Percentiles rank a stretch among this genome's conserved stretches.
Conservation (phyloP, 805 yeast species). For the Myxozyma melibiosi region DNA sequence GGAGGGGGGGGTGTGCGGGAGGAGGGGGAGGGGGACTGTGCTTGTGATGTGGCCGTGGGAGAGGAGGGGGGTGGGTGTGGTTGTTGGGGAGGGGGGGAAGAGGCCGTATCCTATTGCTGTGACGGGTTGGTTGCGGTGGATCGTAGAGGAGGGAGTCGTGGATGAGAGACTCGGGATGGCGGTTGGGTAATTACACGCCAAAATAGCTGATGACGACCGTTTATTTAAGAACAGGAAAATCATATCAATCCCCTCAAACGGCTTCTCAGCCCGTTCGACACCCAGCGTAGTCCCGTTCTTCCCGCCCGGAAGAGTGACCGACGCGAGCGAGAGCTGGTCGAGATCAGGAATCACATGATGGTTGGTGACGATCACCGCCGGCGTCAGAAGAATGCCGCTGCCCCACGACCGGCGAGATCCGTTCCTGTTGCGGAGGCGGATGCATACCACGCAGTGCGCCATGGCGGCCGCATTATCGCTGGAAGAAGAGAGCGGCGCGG, state of each 20-base stretch:
- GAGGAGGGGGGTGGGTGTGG: background rate
- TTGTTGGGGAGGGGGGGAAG: constrained; percentile 2
- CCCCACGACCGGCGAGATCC: constrained; percentile 13
- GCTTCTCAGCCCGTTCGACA: background rate
- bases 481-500: too few relatives aligned
- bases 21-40: constrained; percentile 4
- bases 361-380: constrained; percentile 14
- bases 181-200: too few relatives aligned
- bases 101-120: constrained; percentile 13
- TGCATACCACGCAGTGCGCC: constrained; percentile 5
- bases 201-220: background rate
- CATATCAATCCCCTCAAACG: constrained; percentile 7
- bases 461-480: background rate
- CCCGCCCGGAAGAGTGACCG: background rate
- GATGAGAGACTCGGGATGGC: too few relatives aligned
- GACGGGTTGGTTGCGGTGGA: background rate
- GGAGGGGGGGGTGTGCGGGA: background rate
- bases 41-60: constrained; percentile 14
- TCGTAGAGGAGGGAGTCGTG: background rate
- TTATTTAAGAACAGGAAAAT: background rate
- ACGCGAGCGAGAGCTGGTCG: background rate
- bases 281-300: background rate
- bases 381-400: constrained; percentile 16
- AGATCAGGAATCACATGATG: constrained; percentile 13
- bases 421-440: background rate